Evolutionary conservation across 805 yeast genomes (phyloP).

Genomic region (Kuraishia floccosa): DNA sequence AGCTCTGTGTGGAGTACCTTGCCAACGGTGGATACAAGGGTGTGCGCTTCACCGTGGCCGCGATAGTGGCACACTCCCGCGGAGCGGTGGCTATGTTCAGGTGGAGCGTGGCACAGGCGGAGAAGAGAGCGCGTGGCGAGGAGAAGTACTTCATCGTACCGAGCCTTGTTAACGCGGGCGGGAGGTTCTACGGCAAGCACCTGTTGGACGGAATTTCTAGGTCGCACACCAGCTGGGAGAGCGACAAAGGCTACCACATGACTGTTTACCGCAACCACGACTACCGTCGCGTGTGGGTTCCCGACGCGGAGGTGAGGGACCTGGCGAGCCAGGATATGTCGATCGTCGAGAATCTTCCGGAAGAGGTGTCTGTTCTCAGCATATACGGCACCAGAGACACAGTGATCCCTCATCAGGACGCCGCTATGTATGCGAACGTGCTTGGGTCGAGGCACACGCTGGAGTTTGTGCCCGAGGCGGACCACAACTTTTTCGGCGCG

Average conservation of each 20-base stretch:
- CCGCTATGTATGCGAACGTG: conserved; percentile 43
- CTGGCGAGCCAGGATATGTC: conserved; percentile 36
- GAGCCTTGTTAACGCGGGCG: conserved; percentile 58
- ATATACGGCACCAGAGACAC: conserved; percentile 63
- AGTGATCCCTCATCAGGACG: conserved; percentile 55
- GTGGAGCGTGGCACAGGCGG: conserved; percentile 46
- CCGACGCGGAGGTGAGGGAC: conserved; percentile 37
- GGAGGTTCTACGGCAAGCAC: conserved; percentile 48
- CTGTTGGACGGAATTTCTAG: conserved; percentile 26
- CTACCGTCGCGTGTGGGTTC: conserved; percentile 26
- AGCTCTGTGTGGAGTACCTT: conserved; percentile 27
- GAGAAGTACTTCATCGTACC: conserved; percentile 39
- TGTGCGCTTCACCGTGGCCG: conserved; percentile 32
- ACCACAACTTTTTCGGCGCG: conserved; percentile 68
- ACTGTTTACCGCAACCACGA: conserved; percentile 41
- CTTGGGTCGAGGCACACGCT: conserved; percentile 50
- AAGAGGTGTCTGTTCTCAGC: conserved; percentile 43
- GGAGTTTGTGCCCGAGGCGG: conserved; percentile 53
- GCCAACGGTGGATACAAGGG: conserved; percentile 16
- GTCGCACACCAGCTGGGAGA: conserved; percentile 24
- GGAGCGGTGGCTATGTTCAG: conserved; percentile 68
- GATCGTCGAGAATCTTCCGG: conserved; percentile 26
- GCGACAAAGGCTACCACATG: conserved; percentile 26
- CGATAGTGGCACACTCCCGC: conserved; percentile 71
- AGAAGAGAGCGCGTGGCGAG: conserved; percentile 16